Conservation (phyloP, 768 basidiomycete species). For the Lentinula detonsa region DNA sequence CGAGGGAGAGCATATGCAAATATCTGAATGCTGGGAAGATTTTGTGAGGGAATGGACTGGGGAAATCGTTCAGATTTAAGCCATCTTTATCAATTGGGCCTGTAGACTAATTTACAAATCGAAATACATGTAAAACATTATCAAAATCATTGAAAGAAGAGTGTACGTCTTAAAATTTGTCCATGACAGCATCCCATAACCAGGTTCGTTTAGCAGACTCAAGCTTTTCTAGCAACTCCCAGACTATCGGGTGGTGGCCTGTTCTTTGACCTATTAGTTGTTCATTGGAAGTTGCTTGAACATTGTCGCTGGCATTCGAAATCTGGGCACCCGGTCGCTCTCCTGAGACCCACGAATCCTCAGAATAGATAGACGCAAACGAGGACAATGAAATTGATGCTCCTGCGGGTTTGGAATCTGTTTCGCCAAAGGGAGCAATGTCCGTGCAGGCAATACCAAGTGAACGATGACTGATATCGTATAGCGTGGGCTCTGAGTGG, state of each 20-base stretch:
- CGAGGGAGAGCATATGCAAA: constrained; percentile 71
- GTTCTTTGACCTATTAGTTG: background rate
- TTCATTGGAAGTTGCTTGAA: background rate
- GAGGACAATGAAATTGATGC: background rate
- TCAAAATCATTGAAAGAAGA: background rate
- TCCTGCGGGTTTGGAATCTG: background rate
- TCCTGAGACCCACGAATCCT: background rate
- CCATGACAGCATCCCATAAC: background rate
- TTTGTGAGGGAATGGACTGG: constrained; percentile 42
- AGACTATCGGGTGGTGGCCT: constrained; percentile 2
- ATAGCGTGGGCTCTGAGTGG: background rate
- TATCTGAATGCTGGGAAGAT: constrained; percentile 56
- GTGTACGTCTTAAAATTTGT: background rate
- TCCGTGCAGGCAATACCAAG: background rate
- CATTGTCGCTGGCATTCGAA: background rate
- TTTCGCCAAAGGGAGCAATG: background rate
- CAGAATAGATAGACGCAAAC: background rate
- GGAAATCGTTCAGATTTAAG: background rate
- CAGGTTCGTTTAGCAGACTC: background rate
- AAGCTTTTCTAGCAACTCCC: background rate
- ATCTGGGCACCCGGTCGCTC: background rate
- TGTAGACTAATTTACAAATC: background rate
- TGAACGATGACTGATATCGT: background rate
- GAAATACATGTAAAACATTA: background rate
- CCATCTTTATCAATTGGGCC: background rate